Conservation (phyloP, 2,329 filamentous ascomycete species). For the Botrytis cinerea region DNA sequence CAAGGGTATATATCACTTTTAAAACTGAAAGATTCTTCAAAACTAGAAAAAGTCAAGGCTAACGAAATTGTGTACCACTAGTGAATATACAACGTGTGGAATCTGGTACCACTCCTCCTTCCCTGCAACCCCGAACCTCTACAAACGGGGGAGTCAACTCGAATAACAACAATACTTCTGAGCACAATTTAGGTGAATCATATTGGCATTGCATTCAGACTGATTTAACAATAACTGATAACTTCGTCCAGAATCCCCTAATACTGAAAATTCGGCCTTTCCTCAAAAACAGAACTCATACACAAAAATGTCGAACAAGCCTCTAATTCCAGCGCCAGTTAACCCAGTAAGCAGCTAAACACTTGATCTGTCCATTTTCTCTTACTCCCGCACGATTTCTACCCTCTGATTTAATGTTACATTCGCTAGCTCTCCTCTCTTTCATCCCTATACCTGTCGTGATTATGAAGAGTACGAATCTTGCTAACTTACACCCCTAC, state of each 20-base stretch:
- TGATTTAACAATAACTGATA: background rate
- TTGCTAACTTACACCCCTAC: background rate
- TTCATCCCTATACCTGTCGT: background rate
- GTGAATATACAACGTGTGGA: conserved; percentile 1
- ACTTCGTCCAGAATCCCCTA: background rate
- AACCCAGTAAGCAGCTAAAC: conserved; percentile 2
- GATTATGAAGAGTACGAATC: background rate
- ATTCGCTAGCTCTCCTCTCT: background rate
- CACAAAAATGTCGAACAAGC: conserved; percentile 20
- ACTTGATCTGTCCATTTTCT: background rate
- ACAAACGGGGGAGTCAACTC: background rate
- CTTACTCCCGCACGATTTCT: background rate
- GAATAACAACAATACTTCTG: background rate
- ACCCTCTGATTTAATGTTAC: no score
- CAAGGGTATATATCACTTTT: conserved; percentile 3
- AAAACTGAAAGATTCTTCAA: background rate
- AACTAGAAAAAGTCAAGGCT: background rate
- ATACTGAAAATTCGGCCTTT: background rate
- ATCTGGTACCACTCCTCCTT: background rate
- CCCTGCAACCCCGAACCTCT: background rate
- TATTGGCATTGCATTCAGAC: background rate
- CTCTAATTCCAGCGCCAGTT: conserved; percentile 9
- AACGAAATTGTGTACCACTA: background rate
- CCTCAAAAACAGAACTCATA: background rate
- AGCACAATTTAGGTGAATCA: background rate